Percentiles rank a stretch among this genome's conserved stretches.
These are phyloP conservation scores for Mrakia blollopis DNA, from an alignment of 768 basidiomycete genomes.

Conservation along the genomic window DNA sequence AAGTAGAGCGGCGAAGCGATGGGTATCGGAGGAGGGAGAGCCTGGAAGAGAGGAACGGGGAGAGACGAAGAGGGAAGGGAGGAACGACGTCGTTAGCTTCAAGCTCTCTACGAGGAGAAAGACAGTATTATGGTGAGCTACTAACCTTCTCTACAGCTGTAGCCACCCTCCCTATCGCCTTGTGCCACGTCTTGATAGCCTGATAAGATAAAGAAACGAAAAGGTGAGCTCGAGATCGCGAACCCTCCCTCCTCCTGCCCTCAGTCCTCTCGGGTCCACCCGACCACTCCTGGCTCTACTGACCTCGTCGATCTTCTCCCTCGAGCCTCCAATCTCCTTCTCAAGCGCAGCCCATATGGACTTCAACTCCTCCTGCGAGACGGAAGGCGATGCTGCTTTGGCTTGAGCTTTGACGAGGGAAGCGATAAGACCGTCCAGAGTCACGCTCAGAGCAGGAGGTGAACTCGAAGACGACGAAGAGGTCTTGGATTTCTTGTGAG, in stretches of 20 bases:
- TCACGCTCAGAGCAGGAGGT: conserved; percentile 40
- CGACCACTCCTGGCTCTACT: conserved; percentile 58
- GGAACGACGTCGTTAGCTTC: not conserved
- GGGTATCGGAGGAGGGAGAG: conserved; percentile 27
- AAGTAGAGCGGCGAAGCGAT: conserved; percentile 38
- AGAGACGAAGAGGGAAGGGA: not conserved
- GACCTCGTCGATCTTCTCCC: conserved; percentile 53
- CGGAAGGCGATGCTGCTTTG: conserved; percentile 36
- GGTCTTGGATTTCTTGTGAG: conserved; percentile 10
- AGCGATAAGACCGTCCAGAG: not conserved
- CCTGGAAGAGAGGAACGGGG: conserved; percentile 5
- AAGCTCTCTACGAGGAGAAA: not conserved
- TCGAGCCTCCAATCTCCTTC: conserved; percentile 38
- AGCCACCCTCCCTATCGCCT: conserved; percentile 67
- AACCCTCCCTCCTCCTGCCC: not conserved
- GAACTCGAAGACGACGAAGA: conserved; percentile 41
- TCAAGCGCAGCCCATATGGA: not conserved
- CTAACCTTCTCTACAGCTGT: conserved; percentile 87
- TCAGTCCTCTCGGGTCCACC: conserved; percentile 1
- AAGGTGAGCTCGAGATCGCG: conserved; percentile 37
- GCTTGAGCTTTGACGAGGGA: not conserved
- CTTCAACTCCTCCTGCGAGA: not conserved
- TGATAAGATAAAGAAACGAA: conserved; percentile 39
- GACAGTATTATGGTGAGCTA: not conserved
- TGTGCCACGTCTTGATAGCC: conserved; percentile 81